Base-by-base conservation (phyloP, 495 filamentous ascomycete genomes). In the Lasiosphaeria hispida region DNA sequence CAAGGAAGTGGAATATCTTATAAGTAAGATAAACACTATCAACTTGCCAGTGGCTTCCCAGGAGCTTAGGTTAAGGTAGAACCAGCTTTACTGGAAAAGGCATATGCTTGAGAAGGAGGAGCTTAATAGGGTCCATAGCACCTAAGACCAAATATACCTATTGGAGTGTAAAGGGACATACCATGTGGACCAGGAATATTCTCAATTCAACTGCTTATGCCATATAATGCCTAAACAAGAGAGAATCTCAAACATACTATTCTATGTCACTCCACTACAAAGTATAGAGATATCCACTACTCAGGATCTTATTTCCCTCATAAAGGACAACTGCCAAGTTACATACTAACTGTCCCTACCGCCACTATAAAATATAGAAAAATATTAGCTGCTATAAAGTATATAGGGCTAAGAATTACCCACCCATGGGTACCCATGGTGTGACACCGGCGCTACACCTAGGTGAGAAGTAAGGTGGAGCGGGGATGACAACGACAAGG, bases 211-310 rank as follows among this genome's bases (percentile, higher is more conserved):
- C 37, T 53, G 56, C 19, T 41, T 66, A 35, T 51, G 51, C 10
- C 47, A 60, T 33, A 66, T 66, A 33, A 52, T 63, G 35, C 60
- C 48, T 37, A 51, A 66, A 55, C 56, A 56, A 30, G 34, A 60
- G 18, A 13, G 40, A 11, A 52, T 66, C 30, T 34, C 48, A 48
- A 8, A 50, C 56, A 60, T 48, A 47, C 51, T 66, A 19, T 44
- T 55, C 30, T 14, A 45, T 34, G 17, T 53, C 4, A 50, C 44
- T 43, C 45, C 45, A 17, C 50, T 66, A 40, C 45, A 45, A 19
- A 66, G 63, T 37, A 8, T 36, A 34, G 51, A 59, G 43, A 30
- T 30, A 30, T 30, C 23, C 23, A 30, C 23, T 30, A 5, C 23
- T 30, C n/a, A n/a, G n/a, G n/a, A n/a, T n/a, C n/a, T n/a, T n/a